Conservation (phyloP, 2,329 filamentous ascomycete genomes). For the Exophiala alcalophila region DNA sequence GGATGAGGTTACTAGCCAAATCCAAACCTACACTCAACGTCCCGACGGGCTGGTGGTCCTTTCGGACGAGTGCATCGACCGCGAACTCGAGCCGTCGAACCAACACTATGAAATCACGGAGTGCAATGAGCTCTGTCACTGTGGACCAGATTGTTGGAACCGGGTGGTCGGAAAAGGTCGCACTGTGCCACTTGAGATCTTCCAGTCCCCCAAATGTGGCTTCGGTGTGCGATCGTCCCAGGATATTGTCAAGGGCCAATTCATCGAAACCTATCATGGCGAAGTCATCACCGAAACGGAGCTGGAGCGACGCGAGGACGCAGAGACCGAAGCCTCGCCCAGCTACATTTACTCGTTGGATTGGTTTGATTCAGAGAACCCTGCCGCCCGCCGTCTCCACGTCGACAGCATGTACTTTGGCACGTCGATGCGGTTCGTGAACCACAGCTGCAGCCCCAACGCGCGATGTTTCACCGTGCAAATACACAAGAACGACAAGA, state of each 20-base stretch:
- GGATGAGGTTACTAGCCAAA: slow-evolving; percentile 3
- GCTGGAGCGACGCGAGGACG: slow-evolving; percentile 40
- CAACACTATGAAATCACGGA: slow-evolving; percentile 38
- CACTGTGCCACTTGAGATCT: slow-evolving; percentile 42
- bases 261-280: slow-evolving; percentile 46
- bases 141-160: slow-evolving; percentile 40
- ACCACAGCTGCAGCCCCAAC: slow-evolving; percentile 50
- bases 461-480: slow-evolving; percentile 45
- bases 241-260: slow-evolving; percentile 42
- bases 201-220: slow-evolving; percentile 41
- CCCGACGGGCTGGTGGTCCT: slow-evolving; percentile 26
- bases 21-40: slow-evolving; percentile 17
- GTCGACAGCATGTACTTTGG: slow-evolving; percentile 46
- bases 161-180: slow-evolving; percentile 42
- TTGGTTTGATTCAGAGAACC: slow-evolving; percentile 35
- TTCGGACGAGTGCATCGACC: slow-evolving; percentile 23
- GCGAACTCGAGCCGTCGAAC: slow-evolving; percentile 7
- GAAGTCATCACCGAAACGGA: slow-evolving; percentile 42
- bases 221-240: slow-evolving; percentile 43
- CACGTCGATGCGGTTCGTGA: slow-evolving; percentile 46
- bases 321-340: slow-evolving; percentile 30
- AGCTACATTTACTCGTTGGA: slow-evolving; percentile 47
- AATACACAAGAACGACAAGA: slow-evolving; percentile 40
- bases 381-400: slow-evolving; percentile 41
- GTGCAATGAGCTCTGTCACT: slow-evolving; percentile 41